phyloP scores from a whole-genome alignment of 2,329 filamentous ascomycete species.

The Chaetomium olivaceum region DNA sequence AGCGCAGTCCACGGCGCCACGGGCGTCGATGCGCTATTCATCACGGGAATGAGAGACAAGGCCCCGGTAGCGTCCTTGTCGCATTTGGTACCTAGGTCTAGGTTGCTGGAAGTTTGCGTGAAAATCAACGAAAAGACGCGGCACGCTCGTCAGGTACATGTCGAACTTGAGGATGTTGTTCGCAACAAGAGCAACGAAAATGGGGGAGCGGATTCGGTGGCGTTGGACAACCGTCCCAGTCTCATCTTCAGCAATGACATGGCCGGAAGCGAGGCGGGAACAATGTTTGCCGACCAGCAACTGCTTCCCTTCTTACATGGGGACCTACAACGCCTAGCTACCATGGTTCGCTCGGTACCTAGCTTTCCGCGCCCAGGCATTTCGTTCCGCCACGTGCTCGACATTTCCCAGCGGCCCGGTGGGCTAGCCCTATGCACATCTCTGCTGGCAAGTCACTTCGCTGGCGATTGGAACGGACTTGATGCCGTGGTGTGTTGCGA shows the following conservation, averaged over 20 bases:
- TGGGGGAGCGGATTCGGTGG: conserved; percentile 27
- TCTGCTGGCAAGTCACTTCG: conserved; percentile 50
- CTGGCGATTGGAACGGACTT: conserved; percentile 49
- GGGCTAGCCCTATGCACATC: conserved; percentile 54
- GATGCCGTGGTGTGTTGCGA: conserved; percentile 55
- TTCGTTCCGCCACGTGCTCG: conserved; percentile 60
- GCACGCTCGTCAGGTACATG: conserved; percentile 38
- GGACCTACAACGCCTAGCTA: conserved; percentile 47
- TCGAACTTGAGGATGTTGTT: conserved; percentile 13
- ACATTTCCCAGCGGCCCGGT: conserved; percentile 52
- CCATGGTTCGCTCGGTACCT: conserved; percentile 51
- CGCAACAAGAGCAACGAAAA: not conserved
- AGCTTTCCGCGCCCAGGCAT: conserved; percentile 54
- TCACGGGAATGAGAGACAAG: conserved; percentile 65
- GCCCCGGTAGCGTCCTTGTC: conserved; percentile 56
- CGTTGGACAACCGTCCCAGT: conserved; percentile 42
- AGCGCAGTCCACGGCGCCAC: conserved; percentile 43
- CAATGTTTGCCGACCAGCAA: conserved; percentile 25
- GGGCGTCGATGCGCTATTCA: conserved; percentile 56
- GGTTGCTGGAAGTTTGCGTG: conserved; percentile 56
- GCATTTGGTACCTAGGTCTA: conserved; percentile 54
- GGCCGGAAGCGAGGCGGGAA: conserved; percentile 40
- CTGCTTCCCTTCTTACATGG: conserved; percentile 50
- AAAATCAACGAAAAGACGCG: conserved; percentile 43
- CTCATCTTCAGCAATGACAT: conserved; percentile 54